These are phyloP conservation scores for Lactarius pseudohatsudake DNA, from an alignment of 768 basidiomycete species.

Conservation along the genomic window DNA sequence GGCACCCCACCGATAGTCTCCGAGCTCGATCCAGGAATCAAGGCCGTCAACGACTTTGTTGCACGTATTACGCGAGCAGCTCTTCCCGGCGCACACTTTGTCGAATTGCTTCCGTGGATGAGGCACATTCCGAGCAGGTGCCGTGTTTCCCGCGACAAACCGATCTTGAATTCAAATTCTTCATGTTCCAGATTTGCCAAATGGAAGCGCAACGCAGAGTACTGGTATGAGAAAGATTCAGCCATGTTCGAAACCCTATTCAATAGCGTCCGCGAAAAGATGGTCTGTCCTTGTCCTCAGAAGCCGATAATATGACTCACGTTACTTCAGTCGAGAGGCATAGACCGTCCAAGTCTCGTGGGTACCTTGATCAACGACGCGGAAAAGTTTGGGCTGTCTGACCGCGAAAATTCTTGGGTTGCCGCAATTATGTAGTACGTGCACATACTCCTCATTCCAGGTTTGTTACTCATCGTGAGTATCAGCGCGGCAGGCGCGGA, in stretches of 20 bases:
- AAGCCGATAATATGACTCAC: no score
- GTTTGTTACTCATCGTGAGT: background rate
- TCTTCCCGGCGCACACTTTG: constrained; percentile 14
- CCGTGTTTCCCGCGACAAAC: no score
- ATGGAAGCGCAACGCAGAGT: constrained; percentile 23
- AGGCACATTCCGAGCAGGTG: constrained; percentile 8
- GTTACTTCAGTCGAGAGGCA: background rate
- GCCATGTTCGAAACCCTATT: constrained; percentile 12
- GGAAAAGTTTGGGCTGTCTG: background rate
- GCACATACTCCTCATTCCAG: background rate
- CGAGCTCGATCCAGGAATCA: background rate
- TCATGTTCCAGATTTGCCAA: constrained; percentile 7
- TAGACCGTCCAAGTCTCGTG: constrained; percentile 2
- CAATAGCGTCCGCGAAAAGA: constrained; percentile 4
- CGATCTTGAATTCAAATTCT: no score
- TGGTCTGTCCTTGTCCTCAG: background rate
- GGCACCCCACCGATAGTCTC: constrained; percentile 7
- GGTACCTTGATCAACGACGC: background rate
- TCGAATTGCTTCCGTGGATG: constrained; percentile 25
- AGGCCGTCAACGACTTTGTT: constrained; percentile 7
- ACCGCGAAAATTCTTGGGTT: constrained; percentile 10
- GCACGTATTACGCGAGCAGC: background rate
- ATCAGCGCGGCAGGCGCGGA: constrained; percentile 11
- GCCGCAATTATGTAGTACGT: constrained; percentile 11
- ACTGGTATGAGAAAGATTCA: constrained; percentile 8